These are phyloP conservation scores for Glycine soja DNA, from an alignment of 306 rosid genomes.

Conservation along the genomic window DNA sequence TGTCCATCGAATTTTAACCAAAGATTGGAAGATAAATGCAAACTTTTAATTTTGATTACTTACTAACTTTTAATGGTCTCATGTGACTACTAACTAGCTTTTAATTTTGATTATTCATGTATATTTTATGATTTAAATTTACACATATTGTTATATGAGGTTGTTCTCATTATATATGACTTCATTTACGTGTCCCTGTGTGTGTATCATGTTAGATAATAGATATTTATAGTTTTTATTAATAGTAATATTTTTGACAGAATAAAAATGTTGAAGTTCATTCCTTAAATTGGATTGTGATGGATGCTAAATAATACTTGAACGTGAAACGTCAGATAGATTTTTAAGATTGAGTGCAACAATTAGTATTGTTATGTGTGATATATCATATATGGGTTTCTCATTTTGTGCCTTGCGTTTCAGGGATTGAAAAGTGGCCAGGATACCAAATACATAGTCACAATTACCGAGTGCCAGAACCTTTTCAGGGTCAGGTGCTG, in stretches of 20 bases:
- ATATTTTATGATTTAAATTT: no score
- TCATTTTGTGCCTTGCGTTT: neutral
- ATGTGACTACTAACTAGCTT: no score
- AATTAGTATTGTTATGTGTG: neutral
- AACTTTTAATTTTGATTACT: no score
- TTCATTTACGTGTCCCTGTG: no score
- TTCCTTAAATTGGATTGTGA: neutral
- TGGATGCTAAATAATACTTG: neutral
- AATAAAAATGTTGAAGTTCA: neutral
- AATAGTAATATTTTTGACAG: neutral
- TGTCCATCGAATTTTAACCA: no score
- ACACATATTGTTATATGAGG: no score
- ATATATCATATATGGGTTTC: neutral
- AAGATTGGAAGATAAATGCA: no score
- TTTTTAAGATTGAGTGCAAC: neutral
- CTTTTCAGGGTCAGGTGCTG: constrained; percentile 44
- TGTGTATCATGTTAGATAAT: no score
- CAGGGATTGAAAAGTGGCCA: constrained; percentile 50
- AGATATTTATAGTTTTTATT: neutral
- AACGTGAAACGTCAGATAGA: neutral
- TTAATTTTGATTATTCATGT: no score
- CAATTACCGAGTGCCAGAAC: constrained; percentile 49
- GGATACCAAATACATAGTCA: constrained; percentile 52
- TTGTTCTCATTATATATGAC: no score
- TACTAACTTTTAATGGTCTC: no score